A percentile compares a stretch with the other conserved stretches of the same genome.
Evolutionary conservation across 257 asterid genomes (phyloP).

Genomic region (Gentiana macrophylla): DNA sequence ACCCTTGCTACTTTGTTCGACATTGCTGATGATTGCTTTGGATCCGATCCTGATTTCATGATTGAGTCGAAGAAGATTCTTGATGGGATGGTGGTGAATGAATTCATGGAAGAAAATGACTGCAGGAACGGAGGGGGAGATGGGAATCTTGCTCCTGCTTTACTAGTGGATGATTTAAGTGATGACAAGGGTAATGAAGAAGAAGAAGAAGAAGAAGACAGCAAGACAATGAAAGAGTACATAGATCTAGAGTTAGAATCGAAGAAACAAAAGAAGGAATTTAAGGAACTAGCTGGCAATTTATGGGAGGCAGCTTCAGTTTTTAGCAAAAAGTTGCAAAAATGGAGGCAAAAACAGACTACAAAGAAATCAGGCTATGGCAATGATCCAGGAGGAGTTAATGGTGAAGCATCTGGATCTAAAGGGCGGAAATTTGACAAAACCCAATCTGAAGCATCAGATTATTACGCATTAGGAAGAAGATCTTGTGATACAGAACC

Average conservation of each 20-base stretch:
- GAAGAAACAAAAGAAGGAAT: slow-evolving; percentile 53
- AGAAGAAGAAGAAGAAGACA: slow-evolving; percentile 39
- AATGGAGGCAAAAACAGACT: slow-evolving; percentile 63
- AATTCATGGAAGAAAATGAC: slow-evolving; percentile 7
- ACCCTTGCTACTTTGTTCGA: slow-evolving; percentile 52
- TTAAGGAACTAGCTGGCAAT: slow-evolving; percentile 53
- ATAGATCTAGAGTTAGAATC: slow-evolving; percentile 69
- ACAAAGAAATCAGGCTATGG: slow-evolving; percentile 23
- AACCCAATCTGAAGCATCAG: slow-evolving; percentile 32
- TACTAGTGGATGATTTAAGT: slow-evolving; percentile 11
- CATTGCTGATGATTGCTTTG: slow-evolving; percentile 41
- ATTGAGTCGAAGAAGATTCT: slow-evolving; percentile 39
- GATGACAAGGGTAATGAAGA: slow-evolving; percentile 22
- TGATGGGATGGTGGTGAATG: slow-evolving; percentile 4
- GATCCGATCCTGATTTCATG: slow-evolving; percentile 17
- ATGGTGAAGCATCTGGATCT: slow-evolving; percentile 9
- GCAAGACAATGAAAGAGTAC: slow-evolving; percentile 83
- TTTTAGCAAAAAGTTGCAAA: slow-evolving; percentile 65
- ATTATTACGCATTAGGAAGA: slow-evolving; percentile 27
- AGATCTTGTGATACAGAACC: slow-evolving; percentile 69
- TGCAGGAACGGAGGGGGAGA: slow-evolving; percentile 13
- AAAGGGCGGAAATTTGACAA: slow-evolving; percentile 21
- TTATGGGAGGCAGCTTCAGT: slow-evolving; percentile 69
- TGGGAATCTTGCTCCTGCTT: slow-evolving; percentile 25
- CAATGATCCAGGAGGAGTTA: slow-evolving; percentile 10